phyloP scores from a whole-genome alignment of 2,329 filamentous ascomycete species.

The Colletotrichum noveboracense region DNA sequence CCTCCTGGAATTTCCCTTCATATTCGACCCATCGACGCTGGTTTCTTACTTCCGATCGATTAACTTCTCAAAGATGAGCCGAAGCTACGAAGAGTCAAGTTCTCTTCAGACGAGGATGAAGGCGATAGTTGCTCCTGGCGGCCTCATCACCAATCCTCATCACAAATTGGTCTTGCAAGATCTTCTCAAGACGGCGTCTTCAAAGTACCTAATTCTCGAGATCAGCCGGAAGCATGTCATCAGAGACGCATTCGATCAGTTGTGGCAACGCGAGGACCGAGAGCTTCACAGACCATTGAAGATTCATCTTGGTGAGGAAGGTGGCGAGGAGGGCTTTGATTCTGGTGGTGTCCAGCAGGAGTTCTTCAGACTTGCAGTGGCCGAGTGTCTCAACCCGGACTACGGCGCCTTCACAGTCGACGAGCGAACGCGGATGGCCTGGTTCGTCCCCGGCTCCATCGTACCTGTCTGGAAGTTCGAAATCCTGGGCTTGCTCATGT shows the following conservation, averaged over 20 bases:
- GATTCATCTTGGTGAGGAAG: conserved; percentile 81
- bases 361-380: conserved; percentile 86
- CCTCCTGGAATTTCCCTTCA: conserved; percentile 79
- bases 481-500: conserved; percentile 85
- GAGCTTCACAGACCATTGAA: conserved; percentile 88
- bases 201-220: conserved; percentile 73
- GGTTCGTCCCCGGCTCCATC: conserved; percentile 84
- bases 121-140: conserved; percentile 59
- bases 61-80: conserved; percentile 87
- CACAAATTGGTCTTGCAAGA: conserved; percentile 68
- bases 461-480: conserved; percentile 92
- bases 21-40: conserved; percentile 76
- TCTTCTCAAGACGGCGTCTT: conserved; percentile 68
- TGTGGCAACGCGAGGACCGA: conserved; percentile 84
- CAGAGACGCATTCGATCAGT: conserved; percentile 79
- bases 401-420: conserved; percentile 86
- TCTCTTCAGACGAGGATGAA: conserved; percentile 61
- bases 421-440: conserved; percentile 76
- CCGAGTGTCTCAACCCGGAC: conserved; percentile 77
- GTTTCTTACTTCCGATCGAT: conserved; percentile 87
- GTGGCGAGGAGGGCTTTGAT: conserved; percentile 88
- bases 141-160: conserved; percentile 59
- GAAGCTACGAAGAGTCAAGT: conserved; percentile 73
- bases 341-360: conserved; percentile 96
- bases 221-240: conserved; percentile 72